Evolutionary conservation across 2,329 filamentous ascomycete species (phyloP), one percentile per base, ranked within the genome.

Genomic region (Pezicula neosporulosa): DNA sequence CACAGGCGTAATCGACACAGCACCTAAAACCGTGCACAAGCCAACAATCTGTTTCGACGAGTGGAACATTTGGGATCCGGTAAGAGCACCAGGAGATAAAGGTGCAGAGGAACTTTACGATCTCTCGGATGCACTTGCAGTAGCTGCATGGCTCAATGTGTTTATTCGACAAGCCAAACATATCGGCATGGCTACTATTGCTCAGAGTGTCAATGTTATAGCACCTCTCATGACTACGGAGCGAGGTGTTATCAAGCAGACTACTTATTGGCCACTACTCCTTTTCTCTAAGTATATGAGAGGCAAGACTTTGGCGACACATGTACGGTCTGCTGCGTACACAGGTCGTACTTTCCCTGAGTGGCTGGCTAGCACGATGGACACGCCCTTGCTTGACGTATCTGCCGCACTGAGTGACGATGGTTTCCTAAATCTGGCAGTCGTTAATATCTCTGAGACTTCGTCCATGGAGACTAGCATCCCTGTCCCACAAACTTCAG

Each of bases 381-480:
- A 87, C 60, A 85, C 83, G 13, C 84, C 87, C 2, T 89, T 79
- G 71, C 66, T 89, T 44, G 85, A 88, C 60, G 82, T 84, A 30
- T 85, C 82, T 53, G 85, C 83, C 1, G 71, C 77, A 0, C 56
- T 83, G 5, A 72, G 74, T 35, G 75, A 72, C 21, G 82, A 72
- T 37, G 86, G 85, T 0, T 78, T 71, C 50, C 74, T 85, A 1
- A 85, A 76, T 55, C 58, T 91, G 55, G 86, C 80, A 3, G 87
- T 90, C 1, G 86, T 89, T 16, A 92, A 92, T 63, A 77, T 89
- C 27, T 73, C 77, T 52, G 80, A 85, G 53, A 73, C 76, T 12
- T 74, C 76, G 56, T 78, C 75, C 47, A 82, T 85, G 48, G 73
- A 78, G 53, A 73, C 72, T 0, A 64, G 69, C 13, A 53, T 82